phyloP scores from a whole-genome alignment of 441 rosid species.

The Heliophila coronopifolia region DNA sequence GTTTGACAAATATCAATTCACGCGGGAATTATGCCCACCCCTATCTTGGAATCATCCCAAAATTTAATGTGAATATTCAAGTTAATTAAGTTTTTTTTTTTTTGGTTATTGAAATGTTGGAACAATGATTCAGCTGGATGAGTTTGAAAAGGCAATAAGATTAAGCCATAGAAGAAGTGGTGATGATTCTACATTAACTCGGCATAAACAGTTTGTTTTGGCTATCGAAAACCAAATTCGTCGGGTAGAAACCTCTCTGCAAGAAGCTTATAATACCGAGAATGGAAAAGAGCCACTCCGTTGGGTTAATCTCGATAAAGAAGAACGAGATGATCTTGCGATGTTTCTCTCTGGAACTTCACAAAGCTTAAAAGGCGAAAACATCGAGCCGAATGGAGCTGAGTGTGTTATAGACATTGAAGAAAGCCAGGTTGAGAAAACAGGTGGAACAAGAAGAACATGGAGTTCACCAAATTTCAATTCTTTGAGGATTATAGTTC shows the following conservation, averaged over 20 bases:
- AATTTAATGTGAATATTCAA: too few relatives aligned
- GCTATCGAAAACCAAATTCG: conserved; percentile 61
- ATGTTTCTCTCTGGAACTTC: conserved; percentile 59
- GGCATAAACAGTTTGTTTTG: conserved; percentile 62
- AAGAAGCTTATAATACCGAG: conserved; percentile 41
- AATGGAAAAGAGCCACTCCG: conserved; percentile 59
- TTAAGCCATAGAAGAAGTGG: conserved; percentile 43
- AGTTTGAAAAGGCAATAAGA: conserved; percentile 68
- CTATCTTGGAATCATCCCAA: too few relatives aligned
- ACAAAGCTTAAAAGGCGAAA: conserved; percentile 25
- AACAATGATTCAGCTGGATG: conserved; percentile 54
- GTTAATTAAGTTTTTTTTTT: not conserved
- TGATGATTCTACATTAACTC: conserved; percentile 38
- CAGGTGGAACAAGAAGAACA: conserved; percentile 45
- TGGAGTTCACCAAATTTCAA: conserved; percentile 45
- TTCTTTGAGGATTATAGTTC: conserved; percentile 54
- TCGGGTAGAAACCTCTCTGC: conserved; percentile 50
- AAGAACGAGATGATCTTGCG: conserved; percentile 76
- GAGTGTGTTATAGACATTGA: conserved; percentile 45
- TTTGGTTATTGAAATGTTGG: not conserved
- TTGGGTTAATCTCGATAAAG: conserved; percentile 69
- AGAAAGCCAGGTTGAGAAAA: conserved; percentile 36
- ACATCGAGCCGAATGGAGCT: conserved; percentile 21
- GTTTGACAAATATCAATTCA: too few relatives aligned
- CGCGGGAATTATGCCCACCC: too few relatives aligned